Evolutionary conservation across 257 asterid species (phyloP).

Genomic region (Plectranthus barbatus): DNA sequence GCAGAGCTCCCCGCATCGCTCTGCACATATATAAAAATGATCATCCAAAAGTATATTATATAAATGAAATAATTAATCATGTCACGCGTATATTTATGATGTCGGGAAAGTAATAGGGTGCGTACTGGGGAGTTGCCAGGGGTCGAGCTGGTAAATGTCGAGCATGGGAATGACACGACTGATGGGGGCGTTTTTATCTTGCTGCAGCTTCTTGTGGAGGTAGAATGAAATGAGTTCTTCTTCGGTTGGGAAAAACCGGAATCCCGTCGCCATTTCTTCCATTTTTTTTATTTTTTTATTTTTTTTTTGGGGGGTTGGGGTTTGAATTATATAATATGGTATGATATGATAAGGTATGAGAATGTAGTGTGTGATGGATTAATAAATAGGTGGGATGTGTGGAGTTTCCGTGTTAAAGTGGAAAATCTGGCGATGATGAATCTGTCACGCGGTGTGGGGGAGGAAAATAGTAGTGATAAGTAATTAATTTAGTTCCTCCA

Average conservation of each 20-base stretch:
- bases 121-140: conserved; percentile 68
- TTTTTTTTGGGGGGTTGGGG: not conserved
- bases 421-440: conserved; percentile 16
- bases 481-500: too few species aligned
- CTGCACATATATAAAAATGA: conserved; percentile 11
- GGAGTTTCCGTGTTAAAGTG: conserved; percentile 42
- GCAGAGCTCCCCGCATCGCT: conserved; percentile 55
- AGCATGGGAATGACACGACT: conserved; percentile 49
- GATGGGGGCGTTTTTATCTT: conserved; percentile 16
- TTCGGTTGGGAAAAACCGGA: conserved; percentile 79
- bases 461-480: conserved; percentile 6
- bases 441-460: conserved; percentile 13
- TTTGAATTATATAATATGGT: not conserved
- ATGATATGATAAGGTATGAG: not conserved
- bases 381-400: not conserved
- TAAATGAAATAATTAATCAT: too few species aligned
- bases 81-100: not conserved
- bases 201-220: conserved; percentile 45
- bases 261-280: conserved; percentile 45
- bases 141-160: conserved; percentile 53
- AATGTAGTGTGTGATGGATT: too few species aligned
- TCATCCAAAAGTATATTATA: too few species aligned
- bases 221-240: conserved; percentile 71
- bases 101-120: not conserved
- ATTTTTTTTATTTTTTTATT: not conserved